These are phyloP conservation scores for Wallacemonas sp. DNA, from an alignment of 208 protist genomes.

Conservation along the genomic window DNA sequence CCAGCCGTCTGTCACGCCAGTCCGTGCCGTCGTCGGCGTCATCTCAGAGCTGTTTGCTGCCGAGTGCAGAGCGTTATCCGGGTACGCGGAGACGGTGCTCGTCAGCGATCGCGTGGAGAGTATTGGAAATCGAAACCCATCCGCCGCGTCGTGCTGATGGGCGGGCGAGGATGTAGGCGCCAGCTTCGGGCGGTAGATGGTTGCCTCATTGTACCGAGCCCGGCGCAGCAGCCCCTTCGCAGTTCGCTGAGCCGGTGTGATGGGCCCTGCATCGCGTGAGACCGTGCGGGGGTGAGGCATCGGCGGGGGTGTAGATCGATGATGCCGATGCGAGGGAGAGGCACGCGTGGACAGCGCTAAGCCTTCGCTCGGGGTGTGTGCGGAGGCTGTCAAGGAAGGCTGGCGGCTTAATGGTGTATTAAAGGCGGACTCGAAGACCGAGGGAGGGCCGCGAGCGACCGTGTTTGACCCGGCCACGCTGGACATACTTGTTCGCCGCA, in stretches of 20 bases:
- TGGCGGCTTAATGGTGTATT: slow-evolving; percentile 20
- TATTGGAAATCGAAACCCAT: slow-evolving; percentile 4
- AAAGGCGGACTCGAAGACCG: slow-evolving; percentile 11
- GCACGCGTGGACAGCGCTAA: not conserved
- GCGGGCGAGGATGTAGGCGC: slow-evolving; percentile 5
- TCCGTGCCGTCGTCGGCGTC: slow-evolving; percentile 8
- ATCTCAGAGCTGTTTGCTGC: slow-evolving; percentile 3
- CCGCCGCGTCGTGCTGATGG: not conserved
- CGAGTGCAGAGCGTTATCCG: not conserved
- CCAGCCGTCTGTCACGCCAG: slow-evolving; percentile 3
- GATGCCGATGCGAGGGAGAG: not conserved
- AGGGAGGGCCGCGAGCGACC: not conserved
- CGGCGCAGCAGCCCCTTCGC: slow-evolving; percentile 50
- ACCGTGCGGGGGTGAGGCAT: slow-evolving; percentile 10
- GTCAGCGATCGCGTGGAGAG: not conserved
- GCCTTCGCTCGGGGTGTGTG: slow-evolving; percentile 6
- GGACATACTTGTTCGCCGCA: not conserved
- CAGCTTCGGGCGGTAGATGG: slow-evolving; percentile 9
- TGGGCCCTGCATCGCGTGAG: not conserved
- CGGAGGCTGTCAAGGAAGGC: slow-evolving; percentile 12
- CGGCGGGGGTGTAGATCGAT: not conserved
- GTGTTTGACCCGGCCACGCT: slow-evolving; percentile 5
- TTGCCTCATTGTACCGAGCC: slow-evolving; percentile 44
- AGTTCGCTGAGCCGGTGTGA: slow-evolving; percentile 36
- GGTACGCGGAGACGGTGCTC: slow-evolving; percentile 3